Base-by-base conservation (phyloP, 345 rosid species). In the Camelina neglecta region DNA sequence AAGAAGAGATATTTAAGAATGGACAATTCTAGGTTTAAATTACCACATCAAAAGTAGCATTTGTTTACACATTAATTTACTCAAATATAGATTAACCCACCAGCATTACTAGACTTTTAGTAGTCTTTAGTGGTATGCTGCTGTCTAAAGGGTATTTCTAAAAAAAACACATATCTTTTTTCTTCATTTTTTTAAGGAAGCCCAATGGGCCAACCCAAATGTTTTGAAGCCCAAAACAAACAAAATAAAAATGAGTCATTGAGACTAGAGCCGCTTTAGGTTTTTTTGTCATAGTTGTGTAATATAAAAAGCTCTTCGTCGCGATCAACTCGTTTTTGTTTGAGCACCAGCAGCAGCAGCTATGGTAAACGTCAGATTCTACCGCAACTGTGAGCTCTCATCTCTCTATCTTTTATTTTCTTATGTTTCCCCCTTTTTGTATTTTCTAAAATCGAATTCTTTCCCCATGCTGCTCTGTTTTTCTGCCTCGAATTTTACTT, bases 311-410 rank as follows among this genome's bases (percentile, higher is more conserved):
- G 8, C 39, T 50, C 65, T 12, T n/a, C 65, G 0, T 55, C 48
- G 65, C 35, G 71, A 71, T 49, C 80, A 11, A 11, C 47, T 49
- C n/a, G 33, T 61, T 42, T 69, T 10, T 3, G 68, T 51, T 71
- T 35, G 45, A 39, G 26, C 49, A 68, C 18, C 67, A 36, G 18
- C 18, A 18, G 57, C 48, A 68, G 42, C 56, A 68, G 35, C 67
- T 38, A 80, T 83, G 85, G 85, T 83, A 35, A 69, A 83, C 61
- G 85, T 83, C 66, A 59, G 59, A 35, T 83, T 73, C 71, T 80
- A 83, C 67, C 81, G 83, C 23, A 83, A 83, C 82, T 74, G 85
- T 83, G 18, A 67, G 76, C 65, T 60, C 53, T 45, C 63, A 39
- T 23, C 29, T 41, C 66, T 77, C 20, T 3, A 24, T 48, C 47